phyloP scores from a whole-genome alignment of 352 stramenopile species.

The Phytopythium kandeliae region DNA sequence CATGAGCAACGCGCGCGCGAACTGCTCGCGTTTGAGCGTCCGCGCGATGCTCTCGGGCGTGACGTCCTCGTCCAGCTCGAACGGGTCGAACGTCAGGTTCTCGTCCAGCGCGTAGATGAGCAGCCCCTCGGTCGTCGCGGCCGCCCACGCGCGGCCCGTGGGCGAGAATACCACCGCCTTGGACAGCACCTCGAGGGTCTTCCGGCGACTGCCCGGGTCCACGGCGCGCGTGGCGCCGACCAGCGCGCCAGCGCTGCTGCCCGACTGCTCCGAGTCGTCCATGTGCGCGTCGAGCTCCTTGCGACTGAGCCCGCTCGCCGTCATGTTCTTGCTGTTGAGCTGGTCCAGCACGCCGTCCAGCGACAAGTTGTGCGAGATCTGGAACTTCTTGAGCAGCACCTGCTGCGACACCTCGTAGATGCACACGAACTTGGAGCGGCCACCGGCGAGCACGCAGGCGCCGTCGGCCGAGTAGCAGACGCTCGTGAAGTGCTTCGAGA shows the following conservation, averaged over 20 bases:
- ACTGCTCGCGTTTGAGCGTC: constrained; percentile 87
- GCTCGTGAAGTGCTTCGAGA: constrained; percentile 98
- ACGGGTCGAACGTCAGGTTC: constrained; percentile 97
- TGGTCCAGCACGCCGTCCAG: constrained; percentile 96
- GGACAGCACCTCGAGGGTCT: constrained; percentile 84
- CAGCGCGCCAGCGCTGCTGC: constrained; percentile 33
- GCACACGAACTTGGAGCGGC: constrained; percentile 98
- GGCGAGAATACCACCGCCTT: constrained; percentile 96
- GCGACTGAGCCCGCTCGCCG: constrained; percentile 62
- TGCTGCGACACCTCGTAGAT: constrained; percentile 96
- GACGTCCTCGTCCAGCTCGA: constrained; percentile 97
- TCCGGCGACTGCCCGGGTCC: constrained; percentile 86
- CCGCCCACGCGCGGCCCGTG: constrained; percentile 95
- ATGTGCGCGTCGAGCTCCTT: constrained; percentile 66
- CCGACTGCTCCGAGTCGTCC: constrained; percentile 23
- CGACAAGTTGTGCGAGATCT: constrained; percentile 97
- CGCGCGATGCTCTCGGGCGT: constrained; percentile 91
- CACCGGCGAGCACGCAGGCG: constrained; percentile 95
- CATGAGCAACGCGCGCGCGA: constrained; percentile 93
- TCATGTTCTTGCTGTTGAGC: constrained; percentile 90
- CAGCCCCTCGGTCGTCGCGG: constrained; percentile 96
- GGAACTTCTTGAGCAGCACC: constrained; percentile 99
- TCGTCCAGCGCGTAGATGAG: constrained; percentile 97
- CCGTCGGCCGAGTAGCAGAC: constrained; percentile 99
- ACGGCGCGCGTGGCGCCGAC: constrained; percentile 86